Conservation (phyloP, 2,329 filamentous ascomycete genomes). For the Colletotrichum theobromicola region DNA sequence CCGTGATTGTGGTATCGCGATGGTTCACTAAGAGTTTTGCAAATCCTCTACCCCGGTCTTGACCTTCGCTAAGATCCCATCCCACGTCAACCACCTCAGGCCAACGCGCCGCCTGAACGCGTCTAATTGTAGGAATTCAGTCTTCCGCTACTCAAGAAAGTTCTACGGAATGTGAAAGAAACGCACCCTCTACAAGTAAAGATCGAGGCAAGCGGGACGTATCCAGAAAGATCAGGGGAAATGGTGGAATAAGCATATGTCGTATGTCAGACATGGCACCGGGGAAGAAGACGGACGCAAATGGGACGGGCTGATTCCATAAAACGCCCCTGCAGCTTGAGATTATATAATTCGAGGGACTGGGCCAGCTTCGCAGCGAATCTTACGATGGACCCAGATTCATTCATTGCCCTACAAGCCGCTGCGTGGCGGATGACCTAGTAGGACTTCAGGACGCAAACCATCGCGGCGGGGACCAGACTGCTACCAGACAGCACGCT, state of each 20-base stretch:
- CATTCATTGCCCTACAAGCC: fast-evolving
- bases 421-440: background rate
- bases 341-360: background rate
- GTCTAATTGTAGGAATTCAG: background rate
- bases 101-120: too few relatives aligned
- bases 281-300: background rate
- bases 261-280: background rate
- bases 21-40: background rate
- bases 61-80: background rate
- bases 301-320: fast-evolving
- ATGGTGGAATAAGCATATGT: background rate
- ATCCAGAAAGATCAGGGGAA: background rate
- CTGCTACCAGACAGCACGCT: background rate
- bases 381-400: background rate
- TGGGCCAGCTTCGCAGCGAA: too few relatives aligned
- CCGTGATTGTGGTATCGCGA: background rate
- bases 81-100: background rate
- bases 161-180: too few relatives aligned
- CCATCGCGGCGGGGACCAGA: background rate
- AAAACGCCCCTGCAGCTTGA: background rate
- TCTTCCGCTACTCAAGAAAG: background rate
- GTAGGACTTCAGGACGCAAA: background rate
- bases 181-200: too few relatives aligned
- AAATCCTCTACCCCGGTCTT: background rate
- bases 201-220: too few relatives aligned